Base-by-base conservation (phyloP, 2,329 filamentous ascomycete genomes). In the Alternaria brassicae region DNA sequence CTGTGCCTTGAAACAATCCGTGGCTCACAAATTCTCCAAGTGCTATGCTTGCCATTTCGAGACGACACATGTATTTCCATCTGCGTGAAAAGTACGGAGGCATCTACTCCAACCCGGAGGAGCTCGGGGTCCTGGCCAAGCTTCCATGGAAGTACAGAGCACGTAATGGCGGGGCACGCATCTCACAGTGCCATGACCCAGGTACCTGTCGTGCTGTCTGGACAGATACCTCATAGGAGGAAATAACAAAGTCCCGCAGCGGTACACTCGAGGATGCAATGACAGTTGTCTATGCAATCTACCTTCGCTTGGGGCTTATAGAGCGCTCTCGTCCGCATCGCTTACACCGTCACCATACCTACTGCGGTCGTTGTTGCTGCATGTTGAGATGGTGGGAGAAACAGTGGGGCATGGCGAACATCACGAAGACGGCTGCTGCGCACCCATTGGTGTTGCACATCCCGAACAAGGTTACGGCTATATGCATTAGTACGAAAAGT, bases 401-500 rank as follows among this genome's bases (percentile, higher is more conserved):
- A 63, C 64, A 65, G 67, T 65, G 60, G 66, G 53, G 57, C 69
- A 66, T 62, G 68, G 63, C 61, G 65, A 58, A 17, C 48, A 53
- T 56, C 41, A 61, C 41, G 56, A 57, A 52, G 52, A 41, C 62
- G 15, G 51, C 30, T 50, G 30, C 58, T 34, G 51, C 13, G 12
- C 59, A 27, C 53, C 56, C 56, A 75, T 75, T 75, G 73, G 73
- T 62, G 51, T 65, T 36, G 37, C 34, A 23, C 34, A 7, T 34
- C 23, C 51, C 36, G 34, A 47, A 45, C 23, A 51, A 39, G 40
- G 23, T 53, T 61, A 56, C 52, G 41, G 65, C 65, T 61, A 67
- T 45, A 59, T 62, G 55, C 25, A 44, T 53, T 70, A 67, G 64
- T 54, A 62, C 54, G 50, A 63, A 67, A 71, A 70, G 67, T 72